Evolutionary conservation across 2,329 filamentous ascomycete species (phyloP), one percentile per base, ranked within the genome.

Genomic region (Torrubiella hemipterigena): DNA sequence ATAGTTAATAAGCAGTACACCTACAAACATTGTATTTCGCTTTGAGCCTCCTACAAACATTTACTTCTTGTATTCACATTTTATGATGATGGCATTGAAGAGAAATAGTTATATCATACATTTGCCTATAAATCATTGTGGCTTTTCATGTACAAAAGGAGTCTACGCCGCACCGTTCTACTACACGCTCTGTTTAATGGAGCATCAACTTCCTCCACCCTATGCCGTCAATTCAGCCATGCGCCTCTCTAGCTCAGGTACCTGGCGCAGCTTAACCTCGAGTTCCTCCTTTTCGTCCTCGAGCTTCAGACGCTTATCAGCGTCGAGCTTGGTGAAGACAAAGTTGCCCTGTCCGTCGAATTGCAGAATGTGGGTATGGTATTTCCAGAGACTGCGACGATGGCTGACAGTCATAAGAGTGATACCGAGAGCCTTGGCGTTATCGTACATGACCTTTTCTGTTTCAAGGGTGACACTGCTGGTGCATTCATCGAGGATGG

Each of bases 281-380:
- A 96, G 65, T 42, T 96, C 89, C 51, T 98, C 91, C 56, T 82
- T 93, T 65, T 96, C 91, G 56, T 98, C 91, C 63, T 98, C 91
- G 30, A 98, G 65, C 55, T 75, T 71, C 54, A 96, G 55, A 38
- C 91, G 68, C 52, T 70, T 77, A 45, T 95, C 89, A 13, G 89
- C 89, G 55, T 98, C 91, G 30, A 98, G 62, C 34, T 72, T 73
- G 0, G 86, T 93, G 49, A 98, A 98, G 21, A 95, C 74, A 47
- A 83, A 94, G 30, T 85, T 68, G 0, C 91, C 91, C 56, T 94
- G 84, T 0, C 91, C 91, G 54, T 96, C 89, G 52, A 98, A 98
- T 56, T 98, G 91, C 49, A 98, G 56, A 38, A 98, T 96, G 56
- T 80, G 81, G 43, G 76, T 81, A 55, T 98, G 91, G 54, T 98